phyloP scores from a whole-genome alignment of 768 basidiomycete species.

The Pulveroboletus sp. region DNA sequence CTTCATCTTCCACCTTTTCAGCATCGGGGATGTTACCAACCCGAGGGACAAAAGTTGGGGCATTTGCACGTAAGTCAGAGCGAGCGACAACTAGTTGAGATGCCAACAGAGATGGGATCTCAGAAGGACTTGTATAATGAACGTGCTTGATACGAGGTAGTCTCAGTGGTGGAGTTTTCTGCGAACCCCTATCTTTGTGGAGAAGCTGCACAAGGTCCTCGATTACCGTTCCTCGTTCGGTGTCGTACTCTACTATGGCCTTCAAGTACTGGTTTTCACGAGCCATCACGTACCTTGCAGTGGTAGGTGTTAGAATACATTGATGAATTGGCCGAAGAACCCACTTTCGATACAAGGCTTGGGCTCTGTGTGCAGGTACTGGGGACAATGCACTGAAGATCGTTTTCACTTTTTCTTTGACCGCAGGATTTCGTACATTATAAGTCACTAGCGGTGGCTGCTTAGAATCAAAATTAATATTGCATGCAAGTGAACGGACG shows the following conservation, averaged over 20 bases:
- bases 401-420: slow-evolving; percentile 2
- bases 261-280: slow-evolving; percentile 7
- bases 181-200: slow-evolving; percentile 6
- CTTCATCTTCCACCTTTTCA: background rate
- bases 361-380: background rate
- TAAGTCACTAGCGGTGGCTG: slow-evolving; percentile 16
- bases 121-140: slow-evolving; percentile 26
- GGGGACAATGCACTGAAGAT: slow-evolving; percentile 12
- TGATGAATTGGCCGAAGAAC: background rate
- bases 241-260: slow-evolving; percentile 14
- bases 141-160: slow-evolving; percentile 29
- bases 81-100: slow-evolving; percentile 11
- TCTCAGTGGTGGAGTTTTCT: background rate
- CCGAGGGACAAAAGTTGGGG: slow-evolving; percentile 18
- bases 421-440: slow-evolving; percentile 17
- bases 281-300: background rate
- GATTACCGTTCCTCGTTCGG: slow-evolving; percentile 3
- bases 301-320: too few relatives aligned
- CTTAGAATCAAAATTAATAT: background rate
- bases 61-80: slow-evolving; percentile 14
- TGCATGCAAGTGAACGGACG: slow-evolving; percentile 15
- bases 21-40: background rate
- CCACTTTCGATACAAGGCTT: slow-evolving; percentile 10
- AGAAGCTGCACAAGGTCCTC: slow-evolving; percentile 26
- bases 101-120: slow-evolving; percentile 31